Percentiles rank a stretch among this genome's conserved stretches.
Evolutionary conservation across 2,329 filamentous ascomycete species (phyloP).

Genomic region (Neopestalotiopsis clavispora): DNA sequence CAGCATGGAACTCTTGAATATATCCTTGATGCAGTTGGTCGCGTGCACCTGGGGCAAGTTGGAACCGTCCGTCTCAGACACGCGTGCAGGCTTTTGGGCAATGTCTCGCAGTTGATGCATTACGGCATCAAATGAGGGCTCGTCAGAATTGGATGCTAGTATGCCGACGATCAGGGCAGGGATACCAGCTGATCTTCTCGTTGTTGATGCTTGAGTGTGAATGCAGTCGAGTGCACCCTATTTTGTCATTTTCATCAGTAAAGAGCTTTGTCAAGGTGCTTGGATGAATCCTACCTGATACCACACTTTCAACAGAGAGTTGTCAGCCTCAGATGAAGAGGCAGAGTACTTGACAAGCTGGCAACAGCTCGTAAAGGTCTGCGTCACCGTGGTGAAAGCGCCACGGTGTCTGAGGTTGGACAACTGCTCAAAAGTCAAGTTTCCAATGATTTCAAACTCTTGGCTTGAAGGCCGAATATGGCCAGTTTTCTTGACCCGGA

Average conservation of each 20-base stretch:
- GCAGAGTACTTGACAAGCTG: slow-evolving; percentile 59
- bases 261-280: not conserved
- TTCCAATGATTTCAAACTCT: slow-evolving; percentile 70
- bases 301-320: slow-evolving; percentile 67
- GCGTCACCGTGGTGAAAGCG: slow-evolving; percentile 90
- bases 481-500: slow-evolving; percentile 50
- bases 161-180: slow-evolving; percentile 86
- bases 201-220: slow-evolving; percentile 77
- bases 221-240: slow-evolving; percentile 73
- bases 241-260: slow-evolving; percentile 23
- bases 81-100: slow-evolving; percentile 56
- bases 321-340: slow-evolving; percentile 34
- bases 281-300: slow-evolving; percentile 60
- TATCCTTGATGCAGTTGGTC: slow-evolving; percentile 89
- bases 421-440: slow-evolving; percentile 81
- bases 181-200: slow-evolving; percentile 88
- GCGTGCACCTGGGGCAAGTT: slow-evolving; percentile 92
- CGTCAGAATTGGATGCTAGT: slow-evolving; percentile 66
- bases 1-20: slow-evolving; percentile 83
- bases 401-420: slow-evolving; percentile 85
- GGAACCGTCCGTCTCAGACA: slow-evolving; percentile 63
- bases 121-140: slow-evolving; percentile 67
- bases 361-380: slow-evolving; percentile 85
- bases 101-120: slow-evolving; percentile 68
- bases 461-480: slow-evolving; percentile 53